A percentile compares a stretch with the other conserved stretches of the same genome.
These are phyloP conservation scores for Colletotrichum camelliae DNA, from an alignment of 2,329 filamentous ascomycete genomes.

Conservation along the genomic window DNA sequence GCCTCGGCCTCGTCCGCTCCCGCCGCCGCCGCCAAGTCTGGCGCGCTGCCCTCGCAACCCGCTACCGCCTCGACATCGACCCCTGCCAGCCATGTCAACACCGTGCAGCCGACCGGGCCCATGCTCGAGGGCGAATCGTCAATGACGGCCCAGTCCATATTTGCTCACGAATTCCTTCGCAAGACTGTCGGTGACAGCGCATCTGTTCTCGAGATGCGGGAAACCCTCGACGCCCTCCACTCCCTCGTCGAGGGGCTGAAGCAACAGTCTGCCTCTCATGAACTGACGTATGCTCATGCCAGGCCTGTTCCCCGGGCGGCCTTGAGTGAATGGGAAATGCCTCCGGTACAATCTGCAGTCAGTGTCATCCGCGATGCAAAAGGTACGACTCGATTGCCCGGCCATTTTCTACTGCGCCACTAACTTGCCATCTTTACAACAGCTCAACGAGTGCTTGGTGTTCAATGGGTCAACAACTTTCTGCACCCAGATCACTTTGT, in stretches of 20 bases:
- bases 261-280: slow-evolving; percentile 27
- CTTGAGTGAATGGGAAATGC: slow-evolving; percentile 17
- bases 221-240: slow-evolving; percentile 39
- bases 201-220: slow-evolving; percentile 35
- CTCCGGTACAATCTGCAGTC: slow-evolving; percentile 20
- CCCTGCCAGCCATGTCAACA: slow-evolving; percentile 22
- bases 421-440: background rate
- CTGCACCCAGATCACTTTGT: slow-evolving; percentile 32
- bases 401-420: background rate
- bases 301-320: background rate
- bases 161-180: slow-evolving; percentile 50
- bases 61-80: background rate
- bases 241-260: slow-evolving; percentile 32
- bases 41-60: background rate
- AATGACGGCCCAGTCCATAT: slow-evolving; percentile 49
- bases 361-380: slow-evolving; percentile 16
- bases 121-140: slow-evolving; percentile 51
- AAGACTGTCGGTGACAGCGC: slow-evolving; percentile 37
- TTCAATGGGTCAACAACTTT: slow-evolving; percentile 34
- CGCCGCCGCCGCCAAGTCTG: background rate
- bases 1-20: background rate
- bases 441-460: slow-evolving; percentile 2
- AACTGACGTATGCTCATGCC: slow-evolving; percentile 30
- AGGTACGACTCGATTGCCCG: background rate
- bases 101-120: slow-evolving; percentile 28